Conservation (phyloP, 495 filamentous ascomycete genomes). For the Penicillium maclennaniae region DNA sequence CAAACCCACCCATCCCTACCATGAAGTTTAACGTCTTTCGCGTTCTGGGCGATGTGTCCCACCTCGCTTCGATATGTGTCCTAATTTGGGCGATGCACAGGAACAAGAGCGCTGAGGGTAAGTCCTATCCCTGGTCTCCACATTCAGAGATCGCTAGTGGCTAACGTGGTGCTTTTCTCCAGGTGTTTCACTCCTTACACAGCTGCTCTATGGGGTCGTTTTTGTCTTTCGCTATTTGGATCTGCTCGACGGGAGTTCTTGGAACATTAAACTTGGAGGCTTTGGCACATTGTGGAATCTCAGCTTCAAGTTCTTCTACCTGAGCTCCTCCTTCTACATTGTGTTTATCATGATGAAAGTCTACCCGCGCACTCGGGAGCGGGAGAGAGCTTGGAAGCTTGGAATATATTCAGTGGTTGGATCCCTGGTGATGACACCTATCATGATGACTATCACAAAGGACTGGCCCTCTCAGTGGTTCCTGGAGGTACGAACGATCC, state of each 20-base stretch:
- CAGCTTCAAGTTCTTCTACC: conserved; percentile 85
- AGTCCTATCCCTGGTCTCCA: conserved; percentile 5
- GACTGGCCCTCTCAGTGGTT: conserved; percentile 41
- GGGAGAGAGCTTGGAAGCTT: conserved; percentile 87
- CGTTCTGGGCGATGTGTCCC: conserved; percentile 74
- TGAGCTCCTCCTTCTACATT: conserved; percentile 80
- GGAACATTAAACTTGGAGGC: conserved; percentile 15
- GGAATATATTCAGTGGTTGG: conserved; percentile 60
- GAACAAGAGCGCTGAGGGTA: conserved; percentile 85
- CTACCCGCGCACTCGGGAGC: conserved; percentile 82
- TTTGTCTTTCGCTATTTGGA: conserved; percentile 88
- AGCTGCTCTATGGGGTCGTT: conserved; percentile 80
- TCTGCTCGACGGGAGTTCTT: conserved; percentile 52
- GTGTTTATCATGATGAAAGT: conserved; percentile 81
- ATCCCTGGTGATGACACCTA: conserved; percentile 57
- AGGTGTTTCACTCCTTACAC: conserved; percentile 94
- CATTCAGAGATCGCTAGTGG: neutral
- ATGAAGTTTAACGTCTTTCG: conserved; percentile 66
- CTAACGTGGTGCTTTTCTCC: conserved; percentile 14
- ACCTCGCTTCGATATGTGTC: conserved; percentile 81
- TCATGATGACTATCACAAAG: conserved; percentile 62
- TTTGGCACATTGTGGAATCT: conserved; percentile 35
- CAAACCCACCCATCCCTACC: conserved; percentile 8
- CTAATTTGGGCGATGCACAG: conserved; percentile 87
- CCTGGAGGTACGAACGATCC: conserved; percentile 51